Percentiles rank a stretch among this genome's conserved stretches.
Conservation (phyloP, 306 rosid genomes). For the Mimosa pudica region DNA sequence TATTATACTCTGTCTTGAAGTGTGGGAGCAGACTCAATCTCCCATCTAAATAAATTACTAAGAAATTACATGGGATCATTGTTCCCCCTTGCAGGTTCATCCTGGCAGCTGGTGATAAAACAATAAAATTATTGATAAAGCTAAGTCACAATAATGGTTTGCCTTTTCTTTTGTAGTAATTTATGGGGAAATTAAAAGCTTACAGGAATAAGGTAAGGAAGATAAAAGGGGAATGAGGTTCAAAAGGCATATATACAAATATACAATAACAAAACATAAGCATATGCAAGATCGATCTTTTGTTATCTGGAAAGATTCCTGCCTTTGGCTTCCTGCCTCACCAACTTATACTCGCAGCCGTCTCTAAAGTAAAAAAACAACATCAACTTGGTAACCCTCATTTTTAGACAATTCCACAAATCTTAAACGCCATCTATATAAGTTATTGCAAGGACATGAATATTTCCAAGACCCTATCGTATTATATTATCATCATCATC, state of each 20-base stretch:
- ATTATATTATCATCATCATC: too few relatives aligned
- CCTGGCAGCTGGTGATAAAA: not conserved
- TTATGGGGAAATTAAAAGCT: not conserved
- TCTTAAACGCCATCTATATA: not conserved
- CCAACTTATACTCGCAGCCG: conserved; percentile 38
- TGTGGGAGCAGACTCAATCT: not conserved
- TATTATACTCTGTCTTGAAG: not conserved
- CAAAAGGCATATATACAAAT: conserved; percentile 42
- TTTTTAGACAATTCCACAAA: not conserved
- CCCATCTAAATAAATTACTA: not conserved
- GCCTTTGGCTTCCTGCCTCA: conserved; percentile 41
- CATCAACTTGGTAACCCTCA: conserved; percentile 1
- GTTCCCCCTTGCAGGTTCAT: not conserved
- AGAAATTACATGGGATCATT: not conserved
- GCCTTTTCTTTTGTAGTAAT: not conserved
- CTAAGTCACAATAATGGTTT: not conserved
- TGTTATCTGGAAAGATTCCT: conserved; percentile 67
- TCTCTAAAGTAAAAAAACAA: not conserved
- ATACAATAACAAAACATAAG: not conserved
- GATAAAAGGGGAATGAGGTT: conserved; percentile 55
- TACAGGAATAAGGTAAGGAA: not conserved
- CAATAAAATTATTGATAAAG: not conserved
- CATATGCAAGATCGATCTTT: conserved; percentile 45
- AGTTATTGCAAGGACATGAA: not conserved
- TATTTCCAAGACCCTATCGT: not conserved